phyloP scores from a whole-genome alignment of 352 stramenopile genomes.

The Pythium rhizo-oryzae region DNA sequence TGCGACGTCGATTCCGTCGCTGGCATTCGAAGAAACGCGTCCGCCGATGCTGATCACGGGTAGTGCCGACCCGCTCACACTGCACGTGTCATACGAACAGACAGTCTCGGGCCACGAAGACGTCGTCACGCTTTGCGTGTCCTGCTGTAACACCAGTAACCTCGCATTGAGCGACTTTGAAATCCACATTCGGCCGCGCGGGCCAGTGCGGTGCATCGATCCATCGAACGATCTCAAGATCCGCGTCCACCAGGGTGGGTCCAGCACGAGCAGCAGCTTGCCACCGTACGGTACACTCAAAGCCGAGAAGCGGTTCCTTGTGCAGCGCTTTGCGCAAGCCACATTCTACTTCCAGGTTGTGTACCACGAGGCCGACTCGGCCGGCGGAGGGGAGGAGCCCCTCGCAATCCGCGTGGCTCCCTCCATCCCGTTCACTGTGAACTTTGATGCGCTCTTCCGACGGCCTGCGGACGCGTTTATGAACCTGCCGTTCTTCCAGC shows the following conservation, averaged over 20 bases:
- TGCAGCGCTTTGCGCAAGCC: slow-evolving; percentile 59
- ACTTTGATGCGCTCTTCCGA: slow-evolving; percentile 26
- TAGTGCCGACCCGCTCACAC: slow-evolving; percentile 56
- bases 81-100: slow-evolving; percentile 64
- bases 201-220: slow-evolving; percentile 56
- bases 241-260: slow-evolving; percentile 43
- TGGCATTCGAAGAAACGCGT: neutral
- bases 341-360: slow-evolving; percentile 66
- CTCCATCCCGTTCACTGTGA: slow-evolving; percentile 24
- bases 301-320: slow-evolving; percentile 63
- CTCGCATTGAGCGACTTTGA: slow-evolving; percentile 65
- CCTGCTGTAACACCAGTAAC: slow-evolving; percentile 71
- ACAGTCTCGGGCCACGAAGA: slow-evolving; percentile 45
- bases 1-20: neutral
- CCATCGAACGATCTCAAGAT: slow-evolving; percentile 60
- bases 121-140: slow-evolving; percentile 48
- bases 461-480: slow-evolving; percentile 4
- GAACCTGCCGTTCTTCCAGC: slow-evolving; percentile 14
- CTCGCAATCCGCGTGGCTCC: slow-evolving; percentile 25
- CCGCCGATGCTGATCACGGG: slow-evolving; percentile 45
- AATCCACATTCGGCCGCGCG: slow-evolving; percentile 52
- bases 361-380: slow-evolving; percentile 42
- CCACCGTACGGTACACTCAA: slow-evolving; percentile 63
- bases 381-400: slow-evolving; percentile 25
- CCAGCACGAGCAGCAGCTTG: slow-evolving; percentile 40